A percentile compares a stretch with the other conserved stretches of the same genome.
phyloP scores from a whole-genome alignment of 1,139 yeast genomes.

The Saccharomyces uvarum region DNA sequence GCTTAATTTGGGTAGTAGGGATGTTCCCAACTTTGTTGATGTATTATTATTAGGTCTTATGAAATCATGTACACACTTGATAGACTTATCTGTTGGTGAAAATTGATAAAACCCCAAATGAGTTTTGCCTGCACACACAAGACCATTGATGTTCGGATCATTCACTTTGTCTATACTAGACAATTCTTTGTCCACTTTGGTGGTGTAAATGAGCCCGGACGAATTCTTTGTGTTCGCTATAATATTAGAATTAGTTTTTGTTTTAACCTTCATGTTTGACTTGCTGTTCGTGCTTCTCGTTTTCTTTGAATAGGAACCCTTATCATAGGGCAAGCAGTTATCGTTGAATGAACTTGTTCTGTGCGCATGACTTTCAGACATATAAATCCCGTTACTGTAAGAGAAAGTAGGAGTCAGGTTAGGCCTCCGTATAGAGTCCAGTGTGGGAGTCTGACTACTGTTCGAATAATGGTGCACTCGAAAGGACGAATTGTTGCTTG shows the following conservation, averaged over 20 bases:
- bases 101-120: constrained; percentile 29
- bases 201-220: constrained; percentile 19
- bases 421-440: constrained; percentile 11
- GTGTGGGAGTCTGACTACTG: constrained; percentile 7
- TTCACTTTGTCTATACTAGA: constrained; percentile 30
- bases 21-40: constrained; percentile 7
- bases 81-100: constrained; percentile 16
- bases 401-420: constrained; percentile 11
- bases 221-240: constrained; percentile 8
- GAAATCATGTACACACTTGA: constrained; percentile 22
- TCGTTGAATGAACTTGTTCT: constrained; percentile 7
- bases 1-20: constrained; percentile 9
- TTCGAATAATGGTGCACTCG: constrained; percentile 12
- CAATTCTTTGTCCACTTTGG: constrained; percentile 20
- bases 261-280: neutral
- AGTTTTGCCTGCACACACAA: constrained; percentile 30
- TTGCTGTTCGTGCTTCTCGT: neutral
- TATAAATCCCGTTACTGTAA: constrained; percentile 4
- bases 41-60: constrained; percentile 9
- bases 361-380: neutral
- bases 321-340: constrained; percentile 3
- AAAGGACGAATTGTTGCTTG: constrained; percentile 10
- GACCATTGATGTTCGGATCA: constrained; percentile 19
- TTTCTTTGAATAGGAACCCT: neutral
- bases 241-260: neutral